These are phyloP conservation scores for Paraleonurus japonicus DNA, from an alignment of 257 asterid species.

Conservation along the genomic window DNA sequence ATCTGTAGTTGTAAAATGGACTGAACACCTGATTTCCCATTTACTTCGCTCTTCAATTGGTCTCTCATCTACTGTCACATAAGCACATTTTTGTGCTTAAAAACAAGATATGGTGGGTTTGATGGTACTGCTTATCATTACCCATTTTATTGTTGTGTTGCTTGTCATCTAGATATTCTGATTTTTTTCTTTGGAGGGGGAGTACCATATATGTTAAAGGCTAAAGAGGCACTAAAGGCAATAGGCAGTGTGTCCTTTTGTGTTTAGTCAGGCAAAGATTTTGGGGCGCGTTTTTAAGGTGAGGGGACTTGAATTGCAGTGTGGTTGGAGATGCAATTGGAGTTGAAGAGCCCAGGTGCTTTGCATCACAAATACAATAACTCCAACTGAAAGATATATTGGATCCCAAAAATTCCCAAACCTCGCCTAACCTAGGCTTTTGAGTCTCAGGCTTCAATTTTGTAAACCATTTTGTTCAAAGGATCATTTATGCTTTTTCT, in stretches of 20 bases:
- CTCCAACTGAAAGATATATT: not conserved
- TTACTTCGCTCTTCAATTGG: not conserved
- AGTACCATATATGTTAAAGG: not conserved
- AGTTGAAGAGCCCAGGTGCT: not conserved
- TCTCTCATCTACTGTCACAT: not conserved
- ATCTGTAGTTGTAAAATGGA: not conserved
- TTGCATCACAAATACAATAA: conserved; percentile 5
- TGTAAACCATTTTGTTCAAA: not conserved
- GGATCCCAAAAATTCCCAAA: not conserved
- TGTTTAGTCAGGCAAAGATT: too few relatives aligned
- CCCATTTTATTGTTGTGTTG: not conserved
- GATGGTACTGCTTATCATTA: not conserved
- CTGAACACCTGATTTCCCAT: not conserved
- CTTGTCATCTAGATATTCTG: not conserved
- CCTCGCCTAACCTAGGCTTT: not conserved
- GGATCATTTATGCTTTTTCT: not conserved
- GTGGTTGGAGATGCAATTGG: not conserved
- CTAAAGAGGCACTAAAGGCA: not conserved
- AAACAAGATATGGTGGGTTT: not conserved
- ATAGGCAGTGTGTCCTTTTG: not conserved
- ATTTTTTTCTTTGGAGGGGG: not conserved
- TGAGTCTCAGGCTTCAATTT: not conserved
- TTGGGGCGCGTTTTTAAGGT: not conserved
- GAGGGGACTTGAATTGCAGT: not conserved
- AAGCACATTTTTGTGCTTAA: not conserved